Conservation (phyloP, 176 grass and related monocot species). For the Eragrostis nindensis region DNA sequence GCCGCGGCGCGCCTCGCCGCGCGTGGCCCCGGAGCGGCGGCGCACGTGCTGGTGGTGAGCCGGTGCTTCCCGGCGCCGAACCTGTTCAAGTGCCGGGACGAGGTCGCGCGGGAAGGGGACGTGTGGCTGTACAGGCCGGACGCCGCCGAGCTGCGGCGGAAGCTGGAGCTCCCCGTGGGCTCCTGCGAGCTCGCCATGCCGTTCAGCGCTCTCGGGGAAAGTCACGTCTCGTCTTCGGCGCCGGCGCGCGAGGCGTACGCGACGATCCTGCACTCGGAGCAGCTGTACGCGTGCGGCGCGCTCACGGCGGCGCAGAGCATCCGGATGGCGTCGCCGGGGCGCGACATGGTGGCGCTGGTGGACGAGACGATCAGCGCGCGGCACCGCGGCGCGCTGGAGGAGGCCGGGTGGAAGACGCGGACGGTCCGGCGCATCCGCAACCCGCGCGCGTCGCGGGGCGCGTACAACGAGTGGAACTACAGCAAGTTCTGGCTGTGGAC, state of each 20-base stretch:
- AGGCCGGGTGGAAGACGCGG: slow-evolving; percentile 47
- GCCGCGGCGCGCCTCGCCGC: slow-evolving; percentile 55
- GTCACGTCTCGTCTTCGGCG: neutral
- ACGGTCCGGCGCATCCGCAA: slow-evolving; percentile 42
- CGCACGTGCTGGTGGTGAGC: slow-evolving; percentile 68
- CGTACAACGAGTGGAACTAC: slow-evolving; percentile 70
- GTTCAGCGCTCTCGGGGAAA: slow-evolving; percentile 33
- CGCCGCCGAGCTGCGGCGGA: slow-evolving; percentile 38
- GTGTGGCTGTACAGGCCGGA: slow-evolving; percentile 70
- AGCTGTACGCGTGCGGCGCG: slow-evolving; percentile 63
- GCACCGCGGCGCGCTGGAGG: slow-evolving; percentile 39
- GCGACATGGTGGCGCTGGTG: slow-evolving; percentile 54
- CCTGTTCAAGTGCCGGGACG: slow-evolving; percentile 60
- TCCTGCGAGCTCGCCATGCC: slow-evolving; percentile 75
- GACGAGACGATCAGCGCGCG: slow-evolving; percentile 51
- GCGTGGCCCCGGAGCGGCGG: slow-evolving; percentile 2
- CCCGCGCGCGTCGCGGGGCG: slow-evolving; percentile 32
- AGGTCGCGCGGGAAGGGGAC: slow-evolving; percentile 55
- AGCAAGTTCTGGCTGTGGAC: slow-evolving; percentile 68
- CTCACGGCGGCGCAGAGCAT: slow-evolving; percentile 56
- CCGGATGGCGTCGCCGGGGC: slow-evolving; percentile 20
- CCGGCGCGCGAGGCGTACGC: slow-evolving; percentile 49
- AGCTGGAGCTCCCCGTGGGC: slow-evolving; percentile 63
- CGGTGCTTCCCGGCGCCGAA: slow-evolving; percentile 68
- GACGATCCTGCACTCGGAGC: slow-evolving; percentile 60